These are phyloP conservation scores for Arachnomyces sp. DNA, from an alignment of 2,329 filamentous ascomycete genomes.

Conservation along the genomic window DNA sequence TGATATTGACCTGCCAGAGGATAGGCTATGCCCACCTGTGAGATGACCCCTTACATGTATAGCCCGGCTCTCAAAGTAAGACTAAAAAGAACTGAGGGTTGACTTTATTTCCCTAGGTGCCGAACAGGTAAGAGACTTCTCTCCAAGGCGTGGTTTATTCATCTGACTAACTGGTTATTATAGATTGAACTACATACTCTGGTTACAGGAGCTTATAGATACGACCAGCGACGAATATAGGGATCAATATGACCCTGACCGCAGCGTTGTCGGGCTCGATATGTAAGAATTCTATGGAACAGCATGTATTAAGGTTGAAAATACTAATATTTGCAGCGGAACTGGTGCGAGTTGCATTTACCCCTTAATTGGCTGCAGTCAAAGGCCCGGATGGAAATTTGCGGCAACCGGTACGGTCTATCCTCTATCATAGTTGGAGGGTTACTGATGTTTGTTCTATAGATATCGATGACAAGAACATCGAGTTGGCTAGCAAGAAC, in stretches of 20 bases:
- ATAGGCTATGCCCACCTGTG: slow-evolving; percentile 82
- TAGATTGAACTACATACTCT: slow-evolving; percentile 82
- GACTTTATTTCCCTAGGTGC: slow-evolving; percentile 27
- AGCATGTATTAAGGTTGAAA: slow-evolving; percentile 10
- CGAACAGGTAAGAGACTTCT: slow-evolving; percentile 33
- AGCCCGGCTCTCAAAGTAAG: no score
- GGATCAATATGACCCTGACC: slow-evolving; percentile 46
- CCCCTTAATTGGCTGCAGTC: slow-evolving; percentile 66
- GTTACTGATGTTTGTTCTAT: slow-evolving; percentile 12
- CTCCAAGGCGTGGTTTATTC: slow-evolving; percentile 6
- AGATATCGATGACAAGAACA: slow-evolving; percentile 69
- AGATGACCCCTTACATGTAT: slow-evolving; percentile 17
- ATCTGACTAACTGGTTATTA: slow-evolving; percentile 24
- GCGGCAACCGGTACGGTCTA: slow-evolving; percentile 51
- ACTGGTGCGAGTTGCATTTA: slow-evolving; percentile 91
- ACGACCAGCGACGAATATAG: slow-evolving; percentile 47
- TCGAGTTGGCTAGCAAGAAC: slow-evolving; percentile 61
- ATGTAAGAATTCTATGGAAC: slow-evolving; percentile 42
- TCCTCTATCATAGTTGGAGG: slow-evolving; percentile 2
- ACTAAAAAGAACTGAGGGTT: no score
- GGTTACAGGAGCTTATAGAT: slow-evolving; percentile 77
- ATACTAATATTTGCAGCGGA: slow-evolving; percentile 43
- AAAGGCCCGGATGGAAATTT: slow-evolving; percentile 64
- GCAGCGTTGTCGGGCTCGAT: slow-evolving; percentile 64
- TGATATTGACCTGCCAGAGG: slow-evolving; percentile 60